Percentiles rank a stretch among this genome's conserved stretches.
Evolutionary conservation across 768 basidiomycete genomes (phyloP).

Genomic region (Phaffia australis): DNA sequence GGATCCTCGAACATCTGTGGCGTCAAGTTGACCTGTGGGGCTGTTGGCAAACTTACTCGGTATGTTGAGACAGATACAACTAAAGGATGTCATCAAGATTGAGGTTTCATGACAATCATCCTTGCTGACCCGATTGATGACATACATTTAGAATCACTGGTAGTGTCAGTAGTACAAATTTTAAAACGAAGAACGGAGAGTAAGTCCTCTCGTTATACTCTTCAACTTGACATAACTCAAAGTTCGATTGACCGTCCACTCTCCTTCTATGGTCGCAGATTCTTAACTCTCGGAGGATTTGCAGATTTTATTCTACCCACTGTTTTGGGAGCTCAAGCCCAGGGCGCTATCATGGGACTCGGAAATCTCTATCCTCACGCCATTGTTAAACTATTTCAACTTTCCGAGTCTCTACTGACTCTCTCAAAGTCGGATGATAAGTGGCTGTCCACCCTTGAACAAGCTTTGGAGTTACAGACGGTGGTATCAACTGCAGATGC

Average conservation of each 20-base stretch:
- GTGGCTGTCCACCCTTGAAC: too few species aligned
- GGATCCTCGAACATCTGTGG: constrained; percentile 70
- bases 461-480: too few species aligned
- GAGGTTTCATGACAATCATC: too few species aligned
- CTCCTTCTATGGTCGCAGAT: constrained; percentile 34
- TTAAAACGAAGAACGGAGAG: constrained; percentile 35
- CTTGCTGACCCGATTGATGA: too few species aligned
- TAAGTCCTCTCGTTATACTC: neutral
- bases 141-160: constrained; percentile 47
- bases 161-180: constrained; percentile 50
- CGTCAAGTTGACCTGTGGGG: constrained; percentile 85
- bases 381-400: constrained; percentile 51
- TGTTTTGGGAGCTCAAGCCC: constrained; percentile 53
- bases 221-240: neutral
- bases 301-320: constrained; percentile 71
- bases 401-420: constrained; percentile 47
- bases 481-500: too few species aligned
- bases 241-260: too few species aligned
- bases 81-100: too few species aligned
- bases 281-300: constrained; percentile 78
- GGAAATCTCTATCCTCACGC: constrained; percentile 48
- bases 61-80: too few species aligned
- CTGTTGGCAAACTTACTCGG: constrained; percentile 80
- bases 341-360: constrained; percentile 84
- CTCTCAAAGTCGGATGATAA: too few species aligned